Evolutionary conservation across 2,329 filamentous ascomycete genomes (phyloP).

Genomic region (Triangularia setosa): DNA sequence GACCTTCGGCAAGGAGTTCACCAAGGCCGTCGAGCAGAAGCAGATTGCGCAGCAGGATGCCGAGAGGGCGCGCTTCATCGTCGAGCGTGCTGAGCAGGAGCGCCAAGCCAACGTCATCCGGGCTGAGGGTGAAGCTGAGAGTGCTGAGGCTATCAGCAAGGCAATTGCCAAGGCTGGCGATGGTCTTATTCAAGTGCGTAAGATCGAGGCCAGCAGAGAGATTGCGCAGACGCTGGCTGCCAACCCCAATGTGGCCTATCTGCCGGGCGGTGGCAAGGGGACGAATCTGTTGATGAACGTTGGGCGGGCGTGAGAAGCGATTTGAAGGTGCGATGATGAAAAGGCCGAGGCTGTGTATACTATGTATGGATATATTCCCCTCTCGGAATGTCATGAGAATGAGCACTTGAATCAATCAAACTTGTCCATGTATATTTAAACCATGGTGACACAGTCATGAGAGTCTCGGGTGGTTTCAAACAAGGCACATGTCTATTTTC

Average conservation of each 20-base stretch:
- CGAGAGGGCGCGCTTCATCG: conserved; percentile 94
- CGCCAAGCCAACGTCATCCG: conserved; percentile 97
- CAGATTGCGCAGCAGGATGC: conserved; percentile 99
- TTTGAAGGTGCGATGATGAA: neutral
- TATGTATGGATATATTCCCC: conserved; percentile 27
- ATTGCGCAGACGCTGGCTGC: conserved; percentile 84
- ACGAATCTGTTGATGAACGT: conserved; percentile 54
- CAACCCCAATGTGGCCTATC: conserved; percentile 94
- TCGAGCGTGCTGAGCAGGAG: conserved; percentile 98
- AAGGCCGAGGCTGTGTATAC: conserved; percentile 22
- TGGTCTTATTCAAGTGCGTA: conserved; percentile 89
- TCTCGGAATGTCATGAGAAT: conserved; percentile 22
- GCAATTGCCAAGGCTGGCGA: conserved; percentile 91
- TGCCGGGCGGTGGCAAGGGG: conserved; percentile 72
- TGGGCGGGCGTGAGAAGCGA: conserved; percentile 35
- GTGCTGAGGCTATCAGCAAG: conserved; percentile 89
- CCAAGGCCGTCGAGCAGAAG: conserved; percentile 98
- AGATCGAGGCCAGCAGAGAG: conserved; percentile 94
- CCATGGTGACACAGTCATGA: neutral
- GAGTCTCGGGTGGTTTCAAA: neutral
- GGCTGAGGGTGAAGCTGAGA: conserved; percentile 96
- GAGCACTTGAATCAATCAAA: conserved; percentile 1
- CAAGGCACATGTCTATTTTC: neutral
- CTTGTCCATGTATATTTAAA: neutral
- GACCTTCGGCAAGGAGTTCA: conserved; percentile 99